phyloP scores from a whole-genome alignment of 805 yeast species.

The Candida sanyiensis region DNA sequence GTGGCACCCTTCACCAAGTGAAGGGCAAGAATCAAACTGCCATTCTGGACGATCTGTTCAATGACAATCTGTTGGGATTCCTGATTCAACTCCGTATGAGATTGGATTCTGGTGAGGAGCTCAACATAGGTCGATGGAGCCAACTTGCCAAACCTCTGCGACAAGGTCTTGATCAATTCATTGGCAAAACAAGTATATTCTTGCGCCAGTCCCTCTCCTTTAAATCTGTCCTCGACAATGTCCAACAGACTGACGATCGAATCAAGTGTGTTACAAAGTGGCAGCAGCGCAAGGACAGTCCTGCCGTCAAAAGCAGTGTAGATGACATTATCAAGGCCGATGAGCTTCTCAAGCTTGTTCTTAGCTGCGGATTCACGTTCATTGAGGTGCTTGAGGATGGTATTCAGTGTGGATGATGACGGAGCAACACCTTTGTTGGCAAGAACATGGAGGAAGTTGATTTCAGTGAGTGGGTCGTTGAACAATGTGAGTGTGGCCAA shows the following conservation, averaged over 20 bases:
- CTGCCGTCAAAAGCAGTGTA: conserved; percentile 3
- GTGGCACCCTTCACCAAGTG: not conserved
- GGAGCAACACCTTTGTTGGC: conserved; percentile 1
- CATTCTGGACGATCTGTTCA: conserved; percentile 2
- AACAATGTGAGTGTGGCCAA: not conserved
- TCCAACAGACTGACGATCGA: conserved; percentile 2
- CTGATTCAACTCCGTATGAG: not conserved
- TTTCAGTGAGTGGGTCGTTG: not conserved
- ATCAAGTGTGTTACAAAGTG: not conserved
- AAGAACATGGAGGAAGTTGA: not conserved
- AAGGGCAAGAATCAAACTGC: conserved; percentile 6
- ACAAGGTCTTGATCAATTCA: not conserved
- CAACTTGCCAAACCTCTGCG: not conserved
- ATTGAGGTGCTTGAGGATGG: not conserved
- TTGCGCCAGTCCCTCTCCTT: not conserved
- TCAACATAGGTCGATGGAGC: not conserved
- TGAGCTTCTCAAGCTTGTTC: not conserved
- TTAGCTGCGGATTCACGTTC: not conserved
- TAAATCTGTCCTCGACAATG: conserved; percentile 2
- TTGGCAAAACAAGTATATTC: conserved; percentile 1
- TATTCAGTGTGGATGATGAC: not conserved
- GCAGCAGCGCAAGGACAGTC: not conserved
- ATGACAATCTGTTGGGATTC: not conserved
- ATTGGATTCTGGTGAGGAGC: conserved; percentile 1
- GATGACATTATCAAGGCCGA: conserved; percentile 4